phyloP scores from a whole-genome alignment of 352 stramenopile genomes.

The Phytophthora boehmeriae region DNA sequence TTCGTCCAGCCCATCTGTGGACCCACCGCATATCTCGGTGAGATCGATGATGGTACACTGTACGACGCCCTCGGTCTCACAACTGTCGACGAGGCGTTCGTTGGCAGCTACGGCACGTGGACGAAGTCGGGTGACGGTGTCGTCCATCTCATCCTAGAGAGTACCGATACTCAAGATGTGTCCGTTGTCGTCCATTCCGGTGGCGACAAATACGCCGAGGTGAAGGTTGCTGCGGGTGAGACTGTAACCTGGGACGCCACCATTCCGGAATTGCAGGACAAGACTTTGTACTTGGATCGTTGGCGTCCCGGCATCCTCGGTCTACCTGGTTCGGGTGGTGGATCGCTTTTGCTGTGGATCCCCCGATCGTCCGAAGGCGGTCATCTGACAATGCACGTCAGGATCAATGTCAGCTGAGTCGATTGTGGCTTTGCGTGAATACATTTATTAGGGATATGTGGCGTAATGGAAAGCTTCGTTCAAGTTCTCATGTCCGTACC shows the following conservation, averaged over 20 bases:
- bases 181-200: constrained; percentile 26
- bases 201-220: constrained; percentile 24
- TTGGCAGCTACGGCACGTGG: constrained; percentile 34
- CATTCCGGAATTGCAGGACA: constrained; percentile 26
- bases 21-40: constrained; percentile 27
- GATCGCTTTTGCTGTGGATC: constrained; percentile 41
- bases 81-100: constrained; percentile 31
- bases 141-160: constrained; percentile 28
- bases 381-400: constrained; percentile 36
- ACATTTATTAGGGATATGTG: too few relatives aligned
- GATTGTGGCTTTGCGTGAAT: too few relatives aligned
- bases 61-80: constrained; percentile 22
- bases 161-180: constrained; percentile 25
- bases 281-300: constrained; percentile 25
- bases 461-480: too few relatives aligned
- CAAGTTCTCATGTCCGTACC: too few relatives aligned
- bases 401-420: constrained; percentile 35
- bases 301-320: constrained; percentile 23
- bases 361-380: constrained; percentile 38
- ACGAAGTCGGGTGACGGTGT: constrained; percentile 30
- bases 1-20: constrained; percentile 47
- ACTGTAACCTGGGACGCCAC: constrained; percentile 26
- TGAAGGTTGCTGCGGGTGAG: constrained; percentile 15
- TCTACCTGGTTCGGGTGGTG: constrained; percentile 20
- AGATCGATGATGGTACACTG: constrained; percentile 38